Base-by-base conservation (phyloP, 306 rosid genomes). In the Begonia masoniana region DNA sequence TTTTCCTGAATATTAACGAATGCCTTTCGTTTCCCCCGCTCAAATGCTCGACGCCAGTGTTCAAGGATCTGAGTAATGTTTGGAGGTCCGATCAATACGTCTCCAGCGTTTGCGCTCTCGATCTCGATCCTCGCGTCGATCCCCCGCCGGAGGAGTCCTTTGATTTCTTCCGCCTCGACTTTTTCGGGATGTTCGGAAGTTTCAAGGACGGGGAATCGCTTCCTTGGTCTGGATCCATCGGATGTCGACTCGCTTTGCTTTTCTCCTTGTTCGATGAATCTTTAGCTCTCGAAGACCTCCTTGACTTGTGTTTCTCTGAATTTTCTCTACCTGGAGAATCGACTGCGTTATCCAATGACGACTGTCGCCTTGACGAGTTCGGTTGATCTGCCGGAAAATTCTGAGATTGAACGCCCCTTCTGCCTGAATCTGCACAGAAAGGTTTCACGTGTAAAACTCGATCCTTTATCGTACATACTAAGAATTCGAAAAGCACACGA, bases 281-380 rank as follows among this genome's bases (percentile, higher is more conserved):
- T 69, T 71, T 73, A 7, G 13, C n/a, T 64, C 68, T 83, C 1
- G 92, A 71, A 41, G 82, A n/a, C n/a, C 58, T 50, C 26, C 77
- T 59, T 59, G 63, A 71, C 52, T 59, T 86, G n/a, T 80, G 64
- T 53, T 65, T 91, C n/a, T 86, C 88, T 45, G 77, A 41, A 19
- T 69, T 85, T 42, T 72, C 96, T 45, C 58, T 70, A 14, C 35
- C 60, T 1, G 79, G 92, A 3, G 79, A 74, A 23, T 58, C 53
- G 10, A 13, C 10, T 50, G 47, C 43, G 15, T 43, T 53, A 12
- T 31, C 63, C 2, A 0, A 6, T 15, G 47, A 76, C 41, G 63
- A 59, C 7, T 13, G 41, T 7, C 51, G 43, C 36, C 35, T 50
- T 59, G 82, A 72, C 14, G 83, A 35, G 63, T 61, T 80, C 0